Conservation (phyloP, 2,329 filamentous ascomycete genomes). For the Hymenoscyphus occultus region DNA sequence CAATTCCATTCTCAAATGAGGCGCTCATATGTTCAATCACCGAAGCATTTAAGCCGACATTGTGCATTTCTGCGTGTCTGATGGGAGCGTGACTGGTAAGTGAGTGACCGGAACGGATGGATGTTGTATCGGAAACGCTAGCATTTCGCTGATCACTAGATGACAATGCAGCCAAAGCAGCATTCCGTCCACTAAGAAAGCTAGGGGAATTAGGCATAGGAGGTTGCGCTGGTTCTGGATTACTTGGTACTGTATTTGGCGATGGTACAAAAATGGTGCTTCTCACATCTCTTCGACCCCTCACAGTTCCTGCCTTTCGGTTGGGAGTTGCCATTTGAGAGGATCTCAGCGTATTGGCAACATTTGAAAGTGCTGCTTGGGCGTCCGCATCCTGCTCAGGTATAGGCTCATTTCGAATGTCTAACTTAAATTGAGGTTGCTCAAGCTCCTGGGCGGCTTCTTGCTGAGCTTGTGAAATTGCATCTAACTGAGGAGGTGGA, state of each 20-base stretch:
- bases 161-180: conserved; percentile 53
- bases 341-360: conserved; percentile 68
- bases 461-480: conserved; percentile 69
- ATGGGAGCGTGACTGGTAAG: conserved; percentile 65
- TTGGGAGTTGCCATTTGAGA: conserved; percentile 59
- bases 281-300: conserved; percentile 85
- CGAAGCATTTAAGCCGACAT: conserved; percentile 79
- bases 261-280: conserved; percentile 82
- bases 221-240: conserved; percentile 26
- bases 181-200: conserved; percentile 38
- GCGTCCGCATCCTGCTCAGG: conserved; percentile 74
- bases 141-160: conserved; percentile 56
- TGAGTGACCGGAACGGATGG: conserved; percentile 84
- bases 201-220: conserved; percentile 36
- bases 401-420: conserved; percentile 75
- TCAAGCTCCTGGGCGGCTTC: conserved; percentile 58
- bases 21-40: conserved; percentile 90
- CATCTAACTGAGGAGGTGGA: conserved; percentile 59
- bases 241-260: conserved; percentile 23
- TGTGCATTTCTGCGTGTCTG: conserved; percentile 77
- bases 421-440: conserved; percentile 71
- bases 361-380: conserved; percentile 70
- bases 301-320: conserved; percentile 70
- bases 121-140: conserved; percentile 77
- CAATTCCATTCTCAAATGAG: conserved; percentile 69